These are phyloP conservation scores for Hypoxylon lenormandii DNA, from an alignment of 495 filamentous ascomycete species.

Conservation along the genomic window DNA sequence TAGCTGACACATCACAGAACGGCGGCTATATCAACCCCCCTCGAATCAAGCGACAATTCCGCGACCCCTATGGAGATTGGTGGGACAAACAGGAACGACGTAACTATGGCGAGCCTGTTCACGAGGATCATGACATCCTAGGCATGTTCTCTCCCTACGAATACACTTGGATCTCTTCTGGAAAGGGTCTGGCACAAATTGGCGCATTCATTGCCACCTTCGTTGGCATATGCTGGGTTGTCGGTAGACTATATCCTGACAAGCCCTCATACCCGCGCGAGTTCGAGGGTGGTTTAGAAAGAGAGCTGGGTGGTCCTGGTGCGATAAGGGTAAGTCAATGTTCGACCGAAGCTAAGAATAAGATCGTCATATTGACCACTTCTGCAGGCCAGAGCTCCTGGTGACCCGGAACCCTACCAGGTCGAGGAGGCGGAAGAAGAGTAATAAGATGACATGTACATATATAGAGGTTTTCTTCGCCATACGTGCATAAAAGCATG, in stretches of 20 bases:
- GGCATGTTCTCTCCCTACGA: conserved; percentile 90
- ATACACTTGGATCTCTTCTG: conserved; percentile 83
- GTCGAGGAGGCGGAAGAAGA: conserved; percentile 40
- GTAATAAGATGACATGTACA: conserved; percentile 26
- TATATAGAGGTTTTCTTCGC: conserved; percentile 6
- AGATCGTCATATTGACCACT: conserved; percentile 11
- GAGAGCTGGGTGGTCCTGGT: conserved; percentile 80
- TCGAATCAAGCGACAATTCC: conserved; percentile 81
- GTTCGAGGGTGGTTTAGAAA: conserved; percentile 84
- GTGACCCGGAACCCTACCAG: conserved; percentile 59
- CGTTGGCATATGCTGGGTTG: conserved; percentile 74
- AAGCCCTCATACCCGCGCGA: conserved; percentile 79
- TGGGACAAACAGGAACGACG: conserved; percentile 97
- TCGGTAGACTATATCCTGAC: conserved; percentile 85
- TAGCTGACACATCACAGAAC: conserved; percentile 69
- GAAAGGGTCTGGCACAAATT: conserved; percentile 77
- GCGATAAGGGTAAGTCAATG: conserved; percentile 61
- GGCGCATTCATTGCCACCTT: conserved; percentile 78
- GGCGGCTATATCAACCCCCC: conserved; percentile 92
- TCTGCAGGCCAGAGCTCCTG: conserved; percentile 57
- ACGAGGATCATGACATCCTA: conserved; percentile 96
- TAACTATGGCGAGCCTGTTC: conserved; percentile 93
- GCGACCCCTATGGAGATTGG: conserved; percentile 94
- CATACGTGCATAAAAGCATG: conserved; percentile 6
- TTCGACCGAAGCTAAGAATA: conserved; percentile 12